phyloP scores from a whole-genome alignment of 129 eudicot genomes.

The Arctium minus region DNA sequence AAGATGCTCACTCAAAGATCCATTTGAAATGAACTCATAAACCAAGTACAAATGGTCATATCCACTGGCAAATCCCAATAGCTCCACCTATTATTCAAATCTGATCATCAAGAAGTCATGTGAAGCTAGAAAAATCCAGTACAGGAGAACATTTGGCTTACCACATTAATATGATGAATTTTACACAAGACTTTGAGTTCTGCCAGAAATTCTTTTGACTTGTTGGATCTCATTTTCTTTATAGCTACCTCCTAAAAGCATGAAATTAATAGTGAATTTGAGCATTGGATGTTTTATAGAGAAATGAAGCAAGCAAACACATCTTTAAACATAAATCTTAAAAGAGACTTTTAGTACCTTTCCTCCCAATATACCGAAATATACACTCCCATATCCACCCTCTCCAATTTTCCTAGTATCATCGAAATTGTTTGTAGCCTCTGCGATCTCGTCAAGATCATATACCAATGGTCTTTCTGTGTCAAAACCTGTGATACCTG shows the following conservation, averaged over 20 bases:
- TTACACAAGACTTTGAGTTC: conserved; percentile 81
- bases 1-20: conserved; percentile 76
- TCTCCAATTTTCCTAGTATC: conserved; percentile 65
- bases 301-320: not conserved
- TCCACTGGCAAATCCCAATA: conserved; percentile 81
- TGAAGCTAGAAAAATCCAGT: not conserved
- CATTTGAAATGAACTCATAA: conserved; percentile 68
- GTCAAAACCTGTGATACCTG: conserved; percentile 62
- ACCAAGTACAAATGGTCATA: conserved; percentile 79
- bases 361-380: conserved; percentile 60
- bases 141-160: conserved; percentile 23
- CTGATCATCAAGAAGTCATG: not conserved
- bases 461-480: conserved; percentile 70
- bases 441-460: conserved; percentile 69
- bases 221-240: conserved; percentile 88
- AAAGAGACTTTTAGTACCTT: conserved; percentile 31
- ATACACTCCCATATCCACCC: conserved; percentile 91
- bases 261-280: not conserved
- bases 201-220: conserved; percentile 73
- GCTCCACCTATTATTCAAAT: conserved; percentile 53
- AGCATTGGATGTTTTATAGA: not conserved
- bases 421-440: conserved; percentile 65
- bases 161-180: conserved; percentile 88
- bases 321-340: not conserved
- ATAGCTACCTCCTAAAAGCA: conserved; percentile 65